phyloP scores from a whole-genome alignment of 495 filamentous ascomycete species.

The Parmelia sp. region DNA sequence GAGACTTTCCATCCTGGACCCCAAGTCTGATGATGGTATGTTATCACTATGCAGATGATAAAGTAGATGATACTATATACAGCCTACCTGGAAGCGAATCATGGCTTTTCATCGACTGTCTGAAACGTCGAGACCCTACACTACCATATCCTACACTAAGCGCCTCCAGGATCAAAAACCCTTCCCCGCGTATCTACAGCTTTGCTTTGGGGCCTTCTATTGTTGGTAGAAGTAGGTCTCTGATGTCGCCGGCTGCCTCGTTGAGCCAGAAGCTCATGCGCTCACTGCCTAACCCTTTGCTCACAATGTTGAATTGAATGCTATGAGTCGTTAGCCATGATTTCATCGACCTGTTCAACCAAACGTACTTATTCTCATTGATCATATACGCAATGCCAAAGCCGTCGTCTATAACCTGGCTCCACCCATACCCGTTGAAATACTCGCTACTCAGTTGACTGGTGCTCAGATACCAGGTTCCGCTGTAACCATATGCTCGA shows the following conservation, averaged over 20 bases:
- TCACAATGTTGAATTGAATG: conserved; percentile 97
- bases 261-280: conserved; percentile 93
- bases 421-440: conserved; percentile 99
- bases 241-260: conserved; percentile 84
- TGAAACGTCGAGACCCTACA: no score
- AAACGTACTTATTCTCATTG: conserved; percentile 77
- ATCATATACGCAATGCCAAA: conserved; percentile 99
- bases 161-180: not conserved
- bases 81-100: not conserved
- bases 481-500: conserved; percentile 75
- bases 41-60: not conserved
- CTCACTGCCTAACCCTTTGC: conserved; percentile 83
- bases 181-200: conserved; percentile 45
- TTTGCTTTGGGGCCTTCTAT: conserved; percentile 83
- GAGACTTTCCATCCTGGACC: no score
- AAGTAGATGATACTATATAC: not conserved
- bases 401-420: conserved; percentile 92
- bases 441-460: conserved; percentile 90
- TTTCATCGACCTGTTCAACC: conserved; percentile 8
- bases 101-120: no score
- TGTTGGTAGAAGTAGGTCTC: conserved; percentile 81
- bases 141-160: not conserved
- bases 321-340: conserved; percentile 38
- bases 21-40: no score
- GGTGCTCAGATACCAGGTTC: conserved; percentile 82